phyloP scores from a whole-genome alignment of 148 eudicot species.

The Arctostaphylos glauca region DNA sequence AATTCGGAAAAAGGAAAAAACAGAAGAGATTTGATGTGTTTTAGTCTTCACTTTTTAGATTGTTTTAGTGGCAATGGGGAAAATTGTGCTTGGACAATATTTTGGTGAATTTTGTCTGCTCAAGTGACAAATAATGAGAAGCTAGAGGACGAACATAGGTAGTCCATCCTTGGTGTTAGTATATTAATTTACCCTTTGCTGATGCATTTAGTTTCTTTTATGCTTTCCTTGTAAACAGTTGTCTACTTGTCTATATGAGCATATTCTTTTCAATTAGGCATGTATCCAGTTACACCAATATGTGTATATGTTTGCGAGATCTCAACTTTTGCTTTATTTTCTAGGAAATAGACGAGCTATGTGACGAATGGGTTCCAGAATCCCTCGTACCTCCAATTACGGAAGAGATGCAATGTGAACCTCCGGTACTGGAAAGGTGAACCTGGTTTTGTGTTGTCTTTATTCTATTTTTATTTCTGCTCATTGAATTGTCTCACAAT shows the following conservation, averaged over 20 bases:
- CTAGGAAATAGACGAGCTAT: constrained; percentile 92
- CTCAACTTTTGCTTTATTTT: background rate
- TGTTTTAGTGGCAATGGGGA: background rate
- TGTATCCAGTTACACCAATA: background rate
- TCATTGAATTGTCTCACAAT: background rate
- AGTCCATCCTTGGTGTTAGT: background rate
- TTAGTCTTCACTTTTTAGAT: background rate
- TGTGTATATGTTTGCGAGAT: background rate
- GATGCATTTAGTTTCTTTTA: background rate
- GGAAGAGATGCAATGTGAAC: constrained; percentile 67
- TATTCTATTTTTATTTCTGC: background rate
- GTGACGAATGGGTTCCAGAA: constrained; percentile 98
- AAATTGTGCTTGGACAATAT: background rate
- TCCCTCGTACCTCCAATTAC: constrained; percentile 79
- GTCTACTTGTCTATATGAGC: background rate
- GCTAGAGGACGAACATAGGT: background rate
- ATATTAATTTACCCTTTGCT: background rate
- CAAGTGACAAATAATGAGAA: background rate
- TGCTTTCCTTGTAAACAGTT: background rate
- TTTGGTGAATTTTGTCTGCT: background rate
- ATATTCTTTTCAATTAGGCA: background rate
- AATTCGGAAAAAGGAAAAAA: background rate
- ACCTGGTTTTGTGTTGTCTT: background rate
- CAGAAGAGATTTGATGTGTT: background rate
- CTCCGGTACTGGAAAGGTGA: constrained; percentile 89